phyloP scores from a whole-genome alignment of 2,329 filamentous ascomycete species.

The Mycosphaerella sp. region DNA sequence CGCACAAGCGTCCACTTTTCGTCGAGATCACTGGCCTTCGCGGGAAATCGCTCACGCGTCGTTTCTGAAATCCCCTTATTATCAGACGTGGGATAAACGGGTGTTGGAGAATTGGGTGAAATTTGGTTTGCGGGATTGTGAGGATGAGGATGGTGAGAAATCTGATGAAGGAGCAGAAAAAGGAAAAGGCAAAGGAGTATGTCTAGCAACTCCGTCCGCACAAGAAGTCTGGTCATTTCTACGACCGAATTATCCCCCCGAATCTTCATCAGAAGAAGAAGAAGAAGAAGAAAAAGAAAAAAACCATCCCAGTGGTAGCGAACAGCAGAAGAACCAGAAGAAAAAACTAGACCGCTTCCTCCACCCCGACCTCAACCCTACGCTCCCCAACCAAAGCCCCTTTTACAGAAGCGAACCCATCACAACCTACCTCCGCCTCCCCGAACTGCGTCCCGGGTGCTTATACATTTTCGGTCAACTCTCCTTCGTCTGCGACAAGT shows the following conservation, averaged over 20 bases:
- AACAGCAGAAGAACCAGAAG: no score
- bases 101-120: constrained; percentile 68
- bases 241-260: constrained; percentile 48
- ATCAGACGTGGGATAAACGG: constrained; percentile 71
- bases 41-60: constrained; percentile 60
- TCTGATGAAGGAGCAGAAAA: no score
- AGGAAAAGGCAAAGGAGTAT: constrained; percentile 45
- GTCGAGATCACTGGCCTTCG: constrained; percentile 78
- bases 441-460: constrained; percentile 55
- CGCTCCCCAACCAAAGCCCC: constrained; percentile 34
- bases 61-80: constrained; percentile 67
- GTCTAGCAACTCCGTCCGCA: constrained; percentile 74
- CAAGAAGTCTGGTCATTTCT: constrained; percentile 79
- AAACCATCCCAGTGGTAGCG: no score
- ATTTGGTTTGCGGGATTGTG: constrained; percentile 68
- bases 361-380: constrained; percentile 38
- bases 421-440: constrained; percentile 51
- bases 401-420: constrained; percentile 63
- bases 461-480: constrained; percentile 62
- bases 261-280: constrained; percentile 11
- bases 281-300: constrained; percentile 22
- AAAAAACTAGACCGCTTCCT: constrained; percentile 31
- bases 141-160: no score
- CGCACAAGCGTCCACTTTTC: constrained; percentile 55
- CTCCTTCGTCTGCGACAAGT: constrained; percentile 51